Conservation (phyloP, 2,329 filamentous ascomycete species). For the Penicillium paneum region DNA sequence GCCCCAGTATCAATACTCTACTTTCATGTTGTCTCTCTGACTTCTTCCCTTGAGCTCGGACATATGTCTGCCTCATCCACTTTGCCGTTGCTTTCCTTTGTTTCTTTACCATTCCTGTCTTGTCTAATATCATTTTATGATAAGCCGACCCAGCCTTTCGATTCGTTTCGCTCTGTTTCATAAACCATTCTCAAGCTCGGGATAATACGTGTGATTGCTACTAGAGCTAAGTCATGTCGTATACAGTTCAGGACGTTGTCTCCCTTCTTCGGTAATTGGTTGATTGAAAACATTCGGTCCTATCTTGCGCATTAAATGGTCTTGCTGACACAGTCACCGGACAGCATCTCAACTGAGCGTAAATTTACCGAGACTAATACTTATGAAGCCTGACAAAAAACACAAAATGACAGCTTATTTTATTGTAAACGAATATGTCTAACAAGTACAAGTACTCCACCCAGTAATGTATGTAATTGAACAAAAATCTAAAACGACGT, state of each 20-base stretch:
- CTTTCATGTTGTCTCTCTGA: constrained; percentile 6
- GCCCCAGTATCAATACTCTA: constrained; percentile 20
- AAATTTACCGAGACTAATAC: no score
- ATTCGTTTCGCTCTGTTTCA: constrained; percentile 19
- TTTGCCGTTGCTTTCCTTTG: constrained; percentile 10
- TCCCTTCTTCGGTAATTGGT: background rate
- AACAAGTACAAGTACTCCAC: background rate
- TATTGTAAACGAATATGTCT: background rate
- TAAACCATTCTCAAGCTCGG: constrained; percentile 18
- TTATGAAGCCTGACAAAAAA: no score
- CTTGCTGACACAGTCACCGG: background rate
- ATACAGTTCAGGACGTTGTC: background rate
- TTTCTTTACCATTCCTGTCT: constrained; percentile 15
- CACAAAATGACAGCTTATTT: background rate
- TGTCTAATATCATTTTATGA: constrained; percentile 28
- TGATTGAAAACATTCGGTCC: background rate
- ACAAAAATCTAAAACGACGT: constrained; percentile 1
- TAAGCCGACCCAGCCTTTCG: constrained; percentile 22
- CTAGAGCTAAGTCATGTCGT: background rate
- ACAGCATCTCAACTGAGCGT: no score
- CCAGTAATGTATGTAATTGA: background rate
- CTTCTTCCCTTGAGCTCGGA: background rate
- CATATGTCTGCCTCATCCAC: background rate
- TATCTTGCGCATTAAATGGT: background rate
- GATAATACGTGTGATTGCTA: constrained; percentile 14